A percentile compares a stretch with the other conserved stretches of the same genome.
These are phyloP conservation scores for Sambucus nigra DNA, from an alignment of 129 eudicot species.

Conservation along the genomic window DNA sequence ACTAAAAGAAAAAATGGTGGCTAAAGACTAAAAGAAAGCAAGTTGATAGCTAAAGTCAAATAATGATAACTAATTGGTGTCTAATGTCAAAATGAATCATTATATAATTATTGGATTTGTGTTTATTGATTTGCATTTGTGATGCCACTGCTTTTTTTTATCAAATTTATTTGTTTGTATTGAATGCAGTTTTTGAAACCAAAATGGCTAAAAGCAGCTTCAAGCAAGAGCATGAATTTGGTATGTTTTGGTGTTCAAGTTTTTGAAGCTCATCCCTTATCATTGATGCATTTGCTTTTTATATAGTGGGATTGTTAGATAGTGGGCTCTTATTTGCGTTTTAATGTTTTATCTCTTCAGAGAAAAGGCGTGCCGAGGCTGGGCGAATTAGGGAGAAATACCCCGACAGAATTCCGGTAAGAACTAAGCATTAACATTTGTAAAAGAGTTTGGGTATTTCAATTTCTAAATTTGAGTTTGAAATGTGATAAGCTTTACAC, in stretches of 20 bases:
- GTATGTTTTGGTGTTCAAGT: conserved; percentile 19
- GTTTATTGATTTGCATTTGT: background rate
- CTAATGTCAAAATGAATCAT: too few species aligned
- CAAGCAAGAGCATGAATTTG: conserved; percentile 66
- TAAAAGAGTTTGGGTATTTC: background rate
- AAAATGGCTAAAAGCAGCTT: conserved; percentile 49
- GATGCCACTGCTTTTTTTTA: too few species aligned
- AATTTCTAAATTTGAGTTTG: background rate
- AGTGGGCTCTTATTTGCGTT: background rate
- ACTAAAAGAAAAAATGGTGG: too few species aligned
- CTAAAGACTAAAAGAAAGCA: too few species aligned
- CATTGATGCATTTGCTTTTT: background rate
- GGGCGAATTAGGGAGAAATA: conserved; percentile 77
- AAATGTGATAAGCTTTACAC: too few species aligned
- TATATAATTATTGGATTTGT: too few species aligned
- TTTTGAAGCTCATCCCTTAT: background rate
- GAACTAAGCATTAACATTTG: background rate
- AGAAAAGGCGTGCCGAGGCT: conserved; percentile 79
- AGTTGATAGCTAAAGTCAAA: too few species aligned
- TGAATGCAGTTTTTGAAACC: conserved; percentile 21
- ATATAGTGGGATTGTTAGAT: background rate
- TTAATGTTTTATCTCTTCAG: conserved; percentile 23
- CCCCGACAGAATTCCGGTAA: conserved; percentile 75
- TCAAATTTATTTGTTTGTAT: conserved; percentile 3
- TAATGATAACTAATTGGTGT: too few species aligned